A percentile compares a stretch with the other conserved stretches of the same genome.
phyloP scores from a whole-genome alignment of 2,329 filamentous ascomycete genomes.

The Trichophyton simii region DNA sequence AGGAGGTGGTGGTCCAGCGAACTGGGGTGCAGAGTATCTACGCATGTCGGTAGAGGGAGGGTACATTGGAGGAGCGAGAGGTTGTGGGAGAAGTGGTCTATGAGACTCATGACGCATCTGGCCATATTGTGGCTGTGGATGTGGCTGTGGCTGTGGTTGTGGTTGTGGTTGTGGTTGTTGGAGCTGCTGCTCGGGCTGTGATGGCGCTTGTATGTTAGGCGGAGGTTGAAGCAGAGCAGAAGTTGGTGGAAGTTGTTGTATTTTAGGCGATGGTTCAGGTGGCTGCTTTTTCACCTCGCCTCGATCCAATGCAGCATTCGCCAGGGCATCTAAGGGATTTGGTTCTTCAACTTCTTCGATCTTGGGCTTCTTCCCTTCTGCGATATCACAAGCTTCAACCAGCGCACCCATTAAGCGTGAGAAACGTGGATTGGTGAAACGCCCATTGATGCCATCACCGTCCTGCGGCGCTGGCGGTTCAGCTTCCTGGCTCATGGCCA shows the following conservation, averaged over 20 bases:
- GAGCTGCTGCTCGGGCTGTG: constrained; percentile 26
- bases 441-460: constrained; percentile 8
- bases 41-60: constrained; percentile 17
- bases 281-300: constrained; percentile 2
- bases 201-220: neutral
- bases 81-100: constrained; percentile 23
- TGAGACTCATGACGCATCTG: constrained; percentile 10
- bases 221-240: neutral
- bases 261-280: constrained; percentile 12
- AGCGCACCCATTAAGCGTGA: constrained; percentile 13
- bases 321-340: constrained; percentile 24
- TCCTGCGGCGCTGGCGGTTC: constrained; percentile 9
- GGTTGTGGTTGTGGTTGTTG: constrained; percentile 10
- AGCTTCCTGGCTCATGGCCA: constrained; percentile 23
- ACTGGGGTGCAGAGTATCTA: constrained; percentile 3
- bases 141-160: constrained; percentile 10
- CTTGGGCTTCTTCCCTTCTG: constrained; percentile 16
- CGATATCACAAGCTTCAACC: constrained; percentile 17
- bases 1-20: neutral
- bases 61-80: constrained; percentile 21
- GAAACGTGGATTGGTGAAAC: constrained; percentile 8
- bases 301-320: constrained; percentile 18
- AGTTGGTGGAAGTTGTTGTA: constrained; percentile 15
- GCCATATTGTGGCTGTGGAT: constrained; percentile 12
- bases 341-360: constrained; percentile 20